Evolutionary conservation across 305 asterid genomes (phyloP).

Genomic region (Plantago rigida): DNA sequence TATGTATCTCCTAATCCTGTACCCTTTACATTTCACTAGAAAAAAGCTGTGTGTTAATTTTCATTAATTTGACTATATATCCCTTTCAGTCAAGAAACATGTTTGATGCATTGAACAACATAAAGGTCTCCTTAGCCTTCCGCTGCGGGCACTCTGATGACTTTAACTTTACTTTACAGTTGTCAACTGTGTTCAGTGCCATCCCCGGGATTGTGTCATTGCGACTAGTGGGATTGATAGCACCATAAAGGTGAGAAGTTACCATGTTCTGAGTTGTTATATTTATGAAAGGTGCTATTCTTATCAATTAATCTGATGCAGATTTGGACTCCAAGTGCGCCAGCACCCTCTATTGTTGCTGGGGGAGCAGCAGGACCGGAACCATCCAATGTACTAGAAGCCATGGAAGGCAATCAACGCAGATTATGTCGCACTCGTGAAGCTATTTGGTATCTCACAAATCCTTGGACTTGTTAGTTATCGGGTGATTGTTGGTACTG

Average conservation of each 20-base stretch:
- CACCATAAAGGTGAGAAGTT: conserved; percentile 73
- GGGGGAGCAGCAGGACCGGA: conserved; percentile 75
- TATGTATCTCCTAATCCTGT: no score
- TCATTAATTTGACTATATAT: no score
- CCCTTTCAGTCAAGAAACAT: background rate
- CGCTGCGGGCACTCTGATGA: background rate
- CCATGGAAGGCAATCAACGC: conserved; percentile 78
- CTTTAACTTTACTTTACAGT: conserved; percentile 39
- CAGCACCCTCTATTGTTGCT: conserved; percentile 65
- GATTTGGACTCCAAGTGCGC: conserved; percentile 89
- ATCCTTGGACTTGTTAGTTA: conserved; percentile 6
- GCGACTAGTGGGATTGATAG: conserved; percentile 97
- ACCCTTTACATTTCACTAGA: no score
- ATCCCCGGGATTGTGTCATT: conserved; percentile 72
- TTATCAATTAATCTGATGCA: conserved; percentile 28
- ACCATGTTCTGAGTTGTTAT: conserved; percentile 18
- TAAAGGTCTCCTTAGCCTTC: no score
- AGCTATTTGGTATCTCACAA: conserved; percentile 47
- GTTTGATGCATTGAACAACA: background rate
- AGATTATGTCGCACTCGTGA: conserved; percentile 59
- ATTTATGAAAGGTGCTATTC: conserved; percentile 2
- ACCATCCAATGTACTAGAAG: conserved; percentile 52
- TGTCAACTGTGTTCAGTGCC: conserved; percentile 91
- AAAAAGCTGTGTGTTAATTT: no score
- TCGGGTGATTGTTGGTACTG: conserved; percentile 1